Evolutionary conservation across 2,329 filamentous ascomycete genomes (phyloP).

Genomic region (Chrysoporthe deuterocubensis): DNA sequence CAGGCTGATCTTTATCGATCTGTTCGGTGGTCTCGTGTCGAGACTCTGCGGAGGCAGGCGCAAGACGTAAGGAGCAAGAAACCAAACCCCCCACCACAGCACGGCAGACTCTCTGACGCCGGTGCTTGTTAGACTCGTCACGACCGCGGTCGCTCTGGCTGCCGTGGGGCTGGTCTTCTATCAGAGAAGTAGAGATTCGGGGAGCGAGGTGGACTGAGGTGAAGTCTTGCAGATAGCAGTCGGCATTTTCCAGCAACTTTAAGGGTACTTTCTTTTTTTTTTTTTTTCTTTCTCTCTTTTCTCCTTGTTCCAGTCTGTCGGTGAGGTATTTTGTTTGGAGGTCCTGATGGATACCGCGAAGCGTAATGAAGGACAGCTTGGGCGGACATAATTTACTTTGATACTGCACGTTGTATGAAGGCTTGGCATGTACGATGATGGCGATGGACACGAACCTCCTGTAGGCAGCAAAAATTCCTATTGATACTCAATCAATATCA

Average conservation of each 20-base stretch:
- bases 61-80: conserved; percentile 29
- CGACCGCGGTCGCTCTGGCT: conserved; percentile 25
- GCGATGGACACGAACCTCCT: conserved; percentile 2
- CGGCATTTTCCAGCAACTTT: neutral
- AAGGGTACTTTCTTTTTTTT: neutral
- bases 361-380: conserved; percentile 6
- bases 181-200: conserved; percentile 9
- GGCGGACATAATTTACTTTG: conserved; percentile 4
- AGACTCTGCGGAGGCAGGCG: conserved; percentile 26
- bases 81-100: conserved; percentile 18
- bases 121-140: conserved; percentile 28
- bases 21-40: conserved; percentile 28
- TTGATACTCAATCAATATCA: neutral
- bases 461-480: neutral
- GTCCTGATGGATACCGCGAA: neutral
- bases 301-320: neutral
- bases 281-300: neutral
- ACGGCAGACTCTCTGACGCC: conserved; percentile 27
- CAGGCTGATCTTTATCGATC: conserved; percentile 29
- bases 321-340: neutral
- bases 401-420: conserved; percentile 3
- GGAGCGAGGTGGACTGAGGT: conserved; percentile 12
- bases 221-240: neutral
- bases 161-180: conserved; percentile 22
- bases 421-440: conserved; percentile 17